Evolutionary conservation across 306 rosid genomes (phyloP).

Genomic region (Vigna radiata): DNA sequence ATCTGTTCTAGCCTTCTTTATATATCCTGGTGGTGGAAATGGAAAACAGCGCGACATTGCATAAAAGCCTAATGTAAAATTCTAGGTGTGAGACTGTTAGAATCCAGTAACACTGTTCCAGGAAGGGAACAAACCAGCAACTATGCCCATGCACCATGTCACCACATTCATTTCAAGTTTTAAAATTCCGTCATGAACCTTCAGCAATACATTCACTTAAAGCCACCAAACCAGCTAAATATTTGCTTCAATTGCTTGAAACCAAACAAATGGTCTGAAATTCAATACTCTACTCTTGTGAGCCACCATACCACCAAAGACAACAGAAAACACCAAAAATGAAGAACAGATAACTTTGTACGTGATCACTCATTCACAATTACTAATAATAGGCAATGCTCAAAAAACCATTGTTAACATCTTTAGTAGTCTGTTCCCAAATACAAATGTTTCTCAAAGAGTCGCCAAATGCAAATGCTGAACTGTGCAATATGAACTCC

Average conservation of each 20-base stretch:
- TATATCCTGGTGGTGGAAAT: conserved; percentile 94
- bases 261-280: conserved; percentile 25
- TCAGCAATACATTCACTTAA: conserved; percentile 4
- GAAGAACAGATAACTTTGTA: conserved; percentile 40
- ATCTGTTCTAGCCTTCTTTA: conserved; percentile 73
- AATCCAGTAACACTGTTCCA: conserved; percentile 63
- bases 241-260: no score
- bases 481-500: conserved; percentile 40
- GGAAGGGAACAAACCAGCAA: conserved; percentile 78
- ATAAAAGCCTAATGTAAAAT: conserved; percentile 58
- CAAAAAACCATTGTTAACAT: conserved; percentile 45
- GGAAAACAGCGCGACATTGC: conserved; percentile 99
- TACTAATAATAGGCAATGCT: conserved; percentile 60
- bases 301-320: background rate
- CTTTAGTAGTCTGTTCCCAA: background rate
- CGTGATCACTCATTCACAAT: conserved; percentile 61
- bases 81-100: conserved; percentile 53
- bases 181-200: conserved; percentile 64
- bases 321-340: conserved; percentile 35
- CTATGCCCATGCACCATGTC: conserved; percentile 98
- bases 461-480: conserved; percentile 59
- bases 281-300: conserved; percentile 41
- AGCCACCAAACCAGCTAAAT: no score
- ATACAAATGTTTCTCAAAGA: conserved; percentile 49
- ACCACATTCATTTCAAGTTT: conserved; percentile 82